These are phyloP conservation scores for Myxozyma melibiosi DNA, from an alignment of 805 yeast species.

Conservation along the genomic window DNA sequence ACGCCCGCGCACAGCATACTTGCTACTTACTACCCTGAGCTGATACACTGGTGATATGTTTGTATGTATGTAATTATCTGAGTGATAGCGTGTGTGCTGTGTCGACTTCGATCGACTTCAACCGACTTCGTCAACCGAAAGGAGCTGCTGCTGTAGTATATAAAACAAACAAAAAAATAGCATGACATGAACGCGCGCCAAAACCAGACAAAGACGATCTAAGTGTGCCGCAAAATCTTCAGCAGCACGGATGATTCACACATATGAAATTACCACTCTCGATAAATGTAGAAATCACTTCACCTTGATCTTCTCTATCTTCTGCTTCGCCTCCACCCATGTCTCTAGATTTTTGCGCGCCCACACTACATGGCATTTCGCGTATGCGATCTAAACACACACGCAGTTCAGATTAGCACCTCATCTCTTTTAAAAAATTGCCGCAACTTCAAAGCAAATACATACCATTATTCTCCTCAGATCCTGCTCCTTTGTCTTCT, in stretches of 20 bases:
- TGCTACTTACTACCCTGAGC: too few species aligned
- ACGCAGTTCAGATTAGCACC: background rate
- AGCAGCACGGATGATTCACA: background rate
- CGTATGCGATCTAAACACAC: slow-evolving; percentile 46
- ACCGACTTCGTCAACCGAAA: too few species aligned
- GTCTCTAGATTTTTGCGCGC: slow-evolving; percentile 65
- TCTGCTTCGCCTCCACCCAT: slow-evolving; percentile 61
- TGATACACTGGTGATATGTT: too few species aligned
- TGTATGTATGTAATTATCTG: too few species aligned
- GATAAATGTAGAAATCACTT: background rate
- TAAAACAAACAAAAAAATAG: background rate
- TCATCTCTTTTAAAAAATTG: background rate
- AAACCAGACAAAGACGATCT: background rate
- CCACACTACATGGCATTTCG: slow-evolving; percentile 63
- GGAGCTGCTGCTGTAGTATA: too few species aligned
- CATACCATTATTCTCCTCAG: slow-evolving; percentile 52
- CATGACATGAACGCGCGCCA: background rate
- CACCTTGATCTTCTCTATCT: slow-evolving; percentile 33
- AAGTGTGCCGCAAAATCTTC: background rate
- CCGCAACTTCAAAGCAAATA: too few species aligned
- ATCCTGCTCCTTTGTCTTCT: slow-evolving; percentile 53
- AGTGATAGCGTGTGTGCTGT: too few species aligned
- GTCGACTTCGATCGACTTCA: too few species aligned
- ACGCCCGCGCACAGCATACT: too few species aligned
- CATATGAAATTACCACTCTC: background rate